Evolutionary conservation across 2,329 filamentous ascomycete genomes (phyloP), one percentile per base, ranked within the genome.

Genomic region (Aspergillus brunneoviolaceus): DNA sequence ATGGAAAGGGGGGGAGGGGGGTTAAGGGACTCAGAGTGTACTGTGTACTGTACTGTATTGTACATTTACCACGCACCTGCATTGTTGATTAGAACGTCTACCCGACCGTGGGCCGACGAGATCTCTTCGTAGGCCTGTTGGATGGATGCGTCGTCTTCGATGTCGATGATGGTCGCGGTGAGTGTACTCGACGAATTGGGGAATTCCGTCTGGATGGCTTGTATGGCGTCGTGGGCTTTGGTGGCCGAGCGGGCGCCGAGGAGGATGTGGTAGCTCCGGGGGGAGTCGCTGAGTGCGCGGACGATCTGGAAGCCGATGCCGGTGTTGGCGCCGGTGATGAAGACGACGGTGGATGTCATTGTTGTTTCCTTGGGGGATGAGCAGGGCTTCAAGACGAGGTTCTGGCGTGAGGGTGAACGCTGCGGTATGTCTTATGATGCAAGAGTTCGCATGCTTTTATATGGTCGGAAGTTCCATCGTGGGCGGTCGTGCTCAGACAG

Each of bases 261-360:
- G 25, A 87, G 68, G 58, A 89, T 78, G 9, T 81, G 76, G 69
- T 87, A 88, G 2, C 79, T n/a, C 9, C 72, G 74, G 0, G 69
- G 31, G 0, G 85, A 84, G 11, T 73, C 63, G 49, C 79, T 74
- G 0, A 89, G 74, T 1, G 84, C 81, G 62, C 82, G 85, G 53
- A 87, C 80, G 7, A 77, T 80, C 64, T 88, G 81, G 42, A 80
- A 82, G 2, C 87, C 87, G 21, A 89, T 80, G 16, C 86, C 86
- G 0, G 81, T 86, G 65, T 87, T 88, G 61, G 78, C 85, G 39
- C 86, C 86, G 2, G 86, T 88, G 63, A 88, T 80, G 49, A 88
- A 71, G n/a, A 87, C 70, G 60, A 84, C 75, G 39, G 31, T 63
- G 25, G 49, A 25, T 21, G 39, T 42, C 45, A 39, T 29, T n/a